Base-by-base conservation (phyloP, 1,284 basidiomycete species). In the Cerioporus squamosus region DNA sequence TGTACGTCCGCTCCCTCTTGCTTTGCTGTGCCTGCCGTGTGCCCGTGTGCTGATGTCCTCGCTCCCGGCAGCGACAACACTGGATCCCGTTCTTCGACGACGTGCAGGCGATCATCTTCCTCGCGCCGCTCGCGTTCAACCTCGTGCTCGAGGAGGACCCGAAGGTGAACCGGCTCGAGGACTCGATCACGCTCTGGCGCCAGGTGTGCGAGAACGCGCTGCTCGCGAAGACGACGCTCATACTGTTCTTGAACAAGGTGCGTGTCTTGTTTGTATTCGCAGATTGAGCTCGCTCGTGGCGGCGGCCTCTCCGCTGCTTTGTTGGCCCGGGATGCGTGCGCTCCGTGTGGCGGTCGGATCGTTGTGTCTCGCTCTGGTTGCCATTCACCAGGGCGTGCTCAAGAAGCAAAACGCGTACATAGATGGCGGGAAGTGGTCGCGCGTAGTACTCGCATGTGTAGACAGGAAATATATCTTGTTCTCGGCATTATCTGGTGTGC, bases 71-170 rank as follows among this genome's bases (percentile, higher is more conserved):
- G 88, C 79, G 88, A 39, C 79, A 81, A 10, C 82, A 84, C 4
- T 91, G 89, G 89, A 85, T 86, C 66, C 83, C 85, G 0, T 87
- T 81, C 68, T 87, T 87, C 63, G 84, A 86, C 57, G 82, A 84
- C 63, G 68, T 75, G 29, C 66, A 72, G 53, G 81, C 75, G n/a
- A 77, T 78, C 77, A 65, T 82, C 58, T 83, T 82, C 67, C 78
- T 82, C 74, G 84, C 66, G 66, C 86, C 60, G 75, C 81, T 67
- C 77, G 83, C 62, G 31, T 86, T 87, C 68, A 84, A 88, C 67
- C 81, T 87, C 64, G 76, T 75, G 49, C 78, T 87, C 5, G 84
- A 85, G 56, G 86, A 87, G 68, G 85, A 87, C 68, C 67, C 75
- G 5, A 75, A 77, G 23, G 79, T 87, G 44, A 88, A 87, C 68